Conservation (phyloP, 192 early-diverging fungal species). For the Coemansia sp. region DNA sequence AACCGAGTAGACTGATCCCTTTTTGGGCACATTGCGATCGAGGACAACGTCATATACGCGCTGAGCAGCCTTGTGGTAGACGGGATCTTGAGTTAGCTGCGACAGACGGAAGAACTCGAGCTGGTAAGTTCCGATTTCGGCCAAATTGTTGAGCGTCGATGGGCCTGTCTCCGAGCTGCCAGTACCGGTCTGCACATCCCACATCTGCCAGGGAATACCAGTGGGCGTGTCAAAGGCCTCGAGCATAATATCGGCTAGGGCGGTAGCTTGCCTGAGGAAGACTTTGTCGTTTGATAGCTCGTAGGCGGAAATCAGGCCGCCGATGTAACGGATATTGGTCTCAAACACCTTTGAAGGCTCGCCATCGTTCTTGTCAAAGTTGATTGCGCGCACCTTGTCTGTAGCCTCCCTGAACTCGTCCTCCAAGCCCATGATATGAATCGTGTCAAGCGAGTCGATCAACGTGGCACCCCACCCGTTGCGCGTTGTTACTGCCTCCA, state of each 20-base stretch:
- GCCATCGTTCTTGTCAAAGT: slow-evolving; percentile 72
- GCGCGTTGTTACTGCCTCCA: slow-evolving; percentile 49
- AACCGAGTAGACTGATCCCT: slow-evolving; percentile 34
- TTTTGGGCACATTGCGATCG: slow-evolving; percentile 39
- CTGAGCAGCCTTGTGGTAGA: slow-evolving; percentile 82
- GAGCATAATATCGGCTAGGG: slow-evolving; percentile 78
- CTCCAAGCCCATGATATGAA: slow-evolving; percentile 74
- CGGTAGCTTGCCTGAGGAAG: slow-evolving; percentile 71
- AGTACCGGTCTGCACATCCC: slow-evolving; percentile 64
- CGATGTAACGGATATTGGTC: slow-evolving; percentile 83
- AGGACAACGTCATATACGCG: slow-evolving; percentile 51
- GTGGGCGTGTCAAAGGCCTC: slow-evolving; percentile 62
- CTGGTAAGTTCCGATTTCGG: slow-evolving; percentile 53
- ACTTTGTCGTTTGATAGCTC: slow-evolving; percentile 63
- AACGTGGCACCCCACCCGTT: slow-evolving; percentile 81
- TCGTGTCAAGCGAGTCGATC: slow-evolving; percentile 91
- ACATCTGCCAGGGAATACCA: slow-evolving; percentile 66
- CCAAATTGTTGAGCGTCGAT: slow-evolving; percentile 48
- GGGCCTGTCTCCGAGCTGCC: slow-evolving; percentile 48
- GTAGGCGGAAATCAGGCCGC: slow-evolving; percentile 81
- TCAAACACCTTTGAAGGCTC: slow-evolving; percentile 77
- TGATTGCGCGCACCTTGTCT: slow-evolving; percentile 66
- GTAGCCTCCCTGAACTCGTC: slow-evolving; percentile 77
- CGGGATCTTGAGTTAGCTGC: slow-evolving; percentile 72
- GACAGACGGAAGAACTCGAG: slow-evolving; percentile 88